phyloP scores from a whole-genome alignment of 2,329 filamentous ascomycete species.

The Epichloe glyceriae region DNA sequence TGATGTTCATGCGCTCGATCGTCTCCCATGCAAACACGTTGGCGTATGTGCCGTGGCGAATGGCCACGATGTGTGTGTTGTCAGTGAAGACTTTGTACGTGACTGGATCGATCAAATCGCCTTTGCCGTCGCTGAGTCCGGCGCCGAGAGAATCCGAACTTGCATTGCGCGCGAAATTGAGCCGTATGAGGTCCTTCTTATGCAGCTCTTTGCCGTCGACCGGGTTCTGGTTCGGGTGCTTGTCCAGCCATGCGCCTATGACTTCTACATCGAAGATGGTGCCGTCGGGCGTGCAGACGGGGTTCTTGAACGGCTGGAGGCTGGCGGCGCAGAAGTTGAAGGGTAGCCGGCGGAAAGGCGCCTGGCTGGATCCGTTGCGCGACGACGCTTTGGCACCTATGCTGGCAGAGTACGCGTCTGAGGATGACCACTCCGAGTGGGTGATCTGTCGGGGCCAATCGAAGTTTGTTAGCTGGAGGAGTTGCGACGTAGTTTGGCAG shows the following conservation, averaged over 20 bases:
- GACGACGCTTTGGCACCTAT: constrained; percentile 53
- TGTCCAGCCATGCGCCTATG: constrained; percentile 87
- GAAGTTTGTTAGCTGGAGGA: neutral
- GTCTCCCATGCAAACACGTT: constrained; percentile 98
- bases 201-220: constrained; percentile 70
- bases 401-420: constrained; percentile 76
- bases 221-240: constrained; percentile 76
- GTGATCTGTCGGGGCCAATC: constrained; percentile 48
- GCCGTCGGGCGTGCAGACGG: constrained; percentile 78
- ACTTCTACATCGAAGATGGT: constrained; percentile 93
- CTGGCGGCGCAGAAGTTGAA: constrained; percentile 98
- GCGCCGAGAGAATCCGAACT: constrained; percentile 42
- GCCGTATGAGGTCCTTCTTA: constrained; percentile 72
- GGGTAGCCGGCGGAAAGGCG: constrained; percentile 74
- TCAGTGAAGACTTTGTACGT: constrained; percentile 97
- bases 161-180: constrained; percentile 86
- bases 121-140: constrained; percentile 39
- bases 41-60: constrained; percentile 66
- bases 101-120: constrained; percentile 88
- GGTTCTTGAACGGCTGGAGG: constrained; percentile 87
- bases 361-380: constrained; percentile 30
- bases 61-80: constrained; percentile 90
- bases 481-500: neutral
- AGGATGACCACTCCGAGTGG: constrained; percentile 92
- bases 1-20: constrained; percentile 87